Evolutionary conservation across 2,329 filamentous ascomycete genomes (phyloP).

Genomic region (Amylocarpus encephaloides): DNA sequence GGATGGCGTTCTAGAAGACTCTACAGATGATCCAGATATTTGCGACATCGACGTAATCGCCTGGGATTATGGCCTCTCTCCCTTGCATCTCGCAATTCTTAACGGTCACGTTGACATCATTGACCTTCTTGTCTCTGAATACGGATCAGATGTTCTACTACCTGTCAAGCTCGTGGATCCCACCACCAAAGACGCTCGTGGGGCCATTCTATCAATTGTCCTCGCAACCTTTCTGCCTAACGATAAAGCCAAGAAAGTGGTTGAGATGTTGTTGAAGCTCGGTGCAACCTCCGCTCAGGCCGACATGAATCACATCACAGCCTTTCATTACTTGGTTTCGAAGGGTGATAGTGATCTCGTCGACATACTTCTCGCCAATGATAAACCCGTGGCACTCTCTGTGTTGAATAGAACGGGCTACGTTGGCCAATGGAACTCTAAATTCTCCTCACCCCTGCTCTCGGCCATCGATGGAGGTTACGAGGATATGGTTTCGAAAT

Average conservation of each 20-base stretch:
- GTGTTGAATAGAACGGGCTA: slow-evolving; percentile 61
- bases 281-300: slow-evolving; percentile 70
- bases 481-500: slow-evolving; percentile 45
- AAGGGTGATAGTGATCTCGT: slow-evolving; percentile 42
- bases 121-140: slow-evolving; percentile 61
- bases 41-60: slow-evolving; percentile 73
- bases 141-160: slow-evolving; percentile 69
- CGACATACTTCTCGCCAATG: slow-evolving; percentile 46
- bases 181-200: slow-evolving; percentile 36
- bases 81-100: slow-evolving; percentile 73
- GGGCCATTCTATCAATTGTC: slow-evolving; percentile 62
- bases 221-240: slow-evolving; percentile 60
- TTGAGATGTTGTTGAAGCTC: slow-evolving; percentile 56
- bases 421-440: slow-evolving; percentile 31
- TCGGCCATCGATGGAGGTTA: slow-evolving; percentile 52
- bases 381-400: slow-evolving; percentile 53
- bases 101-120: slow-evolving; percentile 65
- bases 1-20: slow-evolving; percentile 45
- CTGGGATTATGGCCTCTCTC: slow-evolving; percentile 70
- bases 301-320: slow-evolving; percentile 57
- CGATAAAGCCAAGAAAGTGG: slow-evolving; percentile 60
- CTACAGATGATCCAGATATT: slow-evolving; percentile 66
- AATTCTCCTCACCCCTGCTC: slow-evolving; percentile 46
- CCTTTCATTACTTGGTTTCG: slow-evolving; percentile 59
- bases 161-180: slow-evolving; percentile 53